These are phyloP conservation scores for Coffea humblotiana DNA, from an alignment of 305 asterid genomes.

Conservation along the genomic window DNA sequence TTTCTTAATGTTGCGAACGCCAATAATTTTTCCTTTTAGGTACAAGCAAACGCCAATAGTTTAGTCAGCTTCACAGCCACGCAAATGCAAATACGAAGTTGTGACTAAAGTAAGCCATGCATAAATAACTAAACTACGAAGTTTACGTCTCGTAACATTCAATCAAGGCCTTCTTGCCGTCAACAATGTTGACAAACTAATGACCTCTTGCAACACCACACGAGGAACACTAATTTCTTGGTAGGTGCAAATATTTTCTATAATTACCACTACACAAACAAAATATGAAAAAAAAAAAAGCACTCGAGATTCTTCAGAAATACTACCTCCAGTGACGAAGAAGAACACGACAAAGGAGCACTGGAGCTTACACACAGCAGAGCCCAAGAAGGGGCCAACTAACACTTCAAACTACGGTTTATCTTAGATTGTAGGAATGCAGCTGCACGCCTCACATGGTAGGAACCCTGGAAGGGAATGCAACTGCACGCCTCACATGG, in stretches of 20 bases:
- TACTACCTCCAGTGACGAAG: not conserved
- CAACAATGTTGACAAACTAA: not conserved
- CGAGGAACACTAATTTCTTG: too few relatives aligned
- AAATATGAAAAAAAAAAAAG: not conserved
- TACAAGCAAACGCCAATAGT: too few relatives aligned
- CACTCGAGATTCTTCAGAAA: not conserved
- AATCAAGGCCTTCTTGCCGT: not conserved
- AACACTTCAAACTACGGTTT: not conserved
- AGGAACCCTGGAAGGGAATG: slow-evolving; percentile 36
- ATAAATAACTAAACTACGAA: not conserved
- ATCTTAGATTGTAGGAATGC: slow-evolving; percentile 24
- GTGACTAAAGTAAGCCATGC: not conserved
- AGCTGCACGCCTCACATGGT: slow-evolving; percentile 47
- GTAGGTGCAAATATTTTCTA: not conserved
- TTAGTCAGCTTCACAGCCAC: not conserved
- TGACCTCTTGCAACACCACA: not conserved
- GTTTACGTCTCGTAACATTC: not conserved
- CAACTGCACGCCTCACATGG: too few relatives aligned
- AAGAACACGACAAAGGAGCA: not conserved
- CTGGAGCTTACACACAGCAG: not conserved
- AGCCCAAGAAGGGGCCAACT: not conserved
- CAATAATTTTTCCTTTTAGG: too few relatives aligned
- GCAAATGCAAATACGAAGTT: not conserved
- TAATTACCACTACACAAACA: not conserved
- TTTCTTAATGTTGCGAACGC: too few relatives aligned